These are phyloP conservation scores for Coemansia sp. DNA, from an alignment of 192 early-diverging fungal genomes.

Conservation along the genomic window DNA sequence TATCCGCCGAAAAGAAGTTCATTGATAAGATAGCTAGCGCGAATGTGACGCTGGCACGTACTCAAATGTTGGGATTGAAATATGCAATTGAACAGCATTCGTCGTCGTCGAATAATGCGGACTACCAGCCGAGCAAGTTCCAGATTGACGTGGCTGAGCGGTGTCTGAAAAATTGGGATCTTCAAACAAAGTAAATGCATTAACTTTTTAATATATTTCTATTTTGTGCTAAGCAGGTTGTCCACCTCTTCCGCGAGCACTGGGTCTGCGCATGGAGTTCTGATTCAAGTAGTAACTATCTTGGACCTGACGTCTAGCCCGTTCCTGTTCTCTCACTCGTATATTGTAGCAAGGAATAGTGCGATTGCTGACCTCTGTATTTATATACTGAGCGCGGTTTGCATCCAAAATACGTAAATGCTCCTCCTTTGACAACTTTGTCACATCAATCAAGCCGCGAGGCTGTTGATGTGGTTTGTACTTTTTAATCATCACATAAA, in stretches of 20 bases:
- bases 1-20: conserved; percentile 30
- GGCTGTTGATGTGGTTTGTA: neutral
- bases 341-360: conserved; percentile 4
- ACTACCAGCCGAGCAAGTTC: neutral
- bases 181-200: conserved; percentile 10
- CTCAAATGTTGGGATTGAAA: conserved; percentile 20
- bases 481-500: neutral
- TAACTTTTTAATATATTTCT: neutral
- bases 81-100: neutral
- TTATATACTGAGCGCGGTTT: neutral
- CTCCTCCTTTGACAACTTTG: neutral
- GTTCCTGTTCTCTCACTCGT: neutral
- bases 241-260: neutral
- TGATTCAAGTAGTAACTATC: neutral
- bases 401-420: neutral
- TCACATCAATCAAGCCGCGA: neutral
- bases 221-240: neutral
- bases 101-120: neutral
- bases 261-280: neutral
- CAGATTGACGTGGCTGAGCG: conserved; percentile 26
- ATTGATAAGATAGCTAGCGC: conserved; percentile 17
- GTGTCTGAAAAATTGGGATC: conserved; percentile 25
- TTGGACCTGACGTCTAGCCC: neutral
- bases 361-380: neutral
- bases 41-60: conserved; percentile 18